Evolutionary conservation across 2,329 filamentous ascomycete genomes (phyloP), one percentile per base, ranked within the genome.

Genomic region (Xenoacremonium recifei): DNA sequence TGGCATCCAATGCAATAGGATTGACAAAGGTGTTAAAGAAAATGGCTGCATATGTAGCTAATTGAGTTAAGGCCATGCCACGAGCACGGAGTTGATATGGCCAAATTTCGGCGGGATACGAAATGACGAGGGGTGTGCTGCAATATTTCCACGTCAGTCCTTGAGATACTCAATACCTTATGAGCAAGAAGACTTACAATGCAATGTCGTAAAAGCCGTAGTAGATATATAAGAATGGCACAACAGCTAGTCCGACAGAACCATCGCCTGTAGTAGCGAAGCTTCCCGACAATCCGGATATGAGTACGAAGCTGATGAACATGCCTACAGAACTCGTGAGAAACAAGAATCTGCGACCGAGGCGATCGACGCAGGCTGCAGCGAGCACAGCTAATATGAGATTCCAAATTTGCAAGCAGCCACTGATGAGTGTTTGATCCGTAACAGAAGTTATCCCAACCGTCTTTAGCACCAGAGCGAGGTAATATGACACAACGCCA

Each of bases 401-500:
- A 29, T 51, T 51, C 38, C 41, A 56, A 2, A 67, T 55, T 34
- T 68, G 67, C 12, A 68, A 44, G 40, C 49, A 39, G 3, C 45
- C 49, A 17, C 34, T 50, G n/a, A 51, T 50, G 12, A 42, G 45
- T 1, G 45, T 50, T 13, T 68, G 65, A 1, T 64, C 66, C 25
- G 65, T 57, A 3, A 61, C 63, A n/a, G 63, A 59, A 6, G 57
- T 65, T 12, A 70, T 63, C 1, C 65, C 66, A 12, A 68, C 55
- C 5, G 60, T 59, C 7, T 61, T 55, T 5, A 70, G 54, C 51
- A 69, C 65, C 1, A 61, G 54, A 4, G 65, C 61, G 3, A 69
- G 57, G 40, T 67, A 68, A 38, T 67, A 68, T 3, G 57, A 61
- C 9, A 13, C 13, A 7, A 27, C 9, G 13, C 23, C 23, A 13